phyloP scores from a whole-genome alignment of 2,329 filamentous ascomycete genomes.

The Phaeosphaeria sp. region DNA sequence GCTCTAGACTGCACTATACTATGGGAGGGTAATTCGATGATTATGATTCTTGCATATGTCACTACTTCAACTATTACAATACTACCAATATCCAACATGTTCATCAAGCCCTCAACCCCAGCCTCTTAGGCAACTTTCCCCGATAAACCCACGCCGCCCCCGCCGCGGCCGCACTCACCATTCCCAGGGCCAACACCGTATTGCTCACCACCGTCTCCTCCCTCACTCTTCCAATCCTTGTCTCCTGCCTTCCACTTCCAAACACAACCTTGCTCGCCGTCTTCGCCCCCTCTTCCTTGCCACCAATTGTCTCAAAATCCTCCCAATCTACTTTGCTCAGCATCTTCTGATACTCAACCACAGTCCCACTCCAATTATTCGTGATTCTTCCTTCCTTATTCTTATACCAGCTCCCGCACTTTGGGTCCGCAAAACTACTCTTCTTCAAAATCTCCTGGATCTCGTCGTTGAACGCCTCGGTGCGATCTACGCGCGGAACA shows the following conservation, averaged over 20 bases:
- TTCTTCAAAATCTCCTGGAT: slow-evolving; percentile 54
- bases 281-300: not conserved
- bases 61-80: not conserved
- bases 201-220: slow-evolving; percentile 55
- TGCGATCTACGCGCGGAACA: slow-evolving; percentile 49
- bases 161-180: slow-evolving; percentile 44
- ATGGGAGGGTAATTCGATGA: not conserved
- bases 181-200: slow-evolving; percentile 43
- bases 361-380: slow-evolving; percentile 63
- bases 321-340: slow-evolving; percentile 52
- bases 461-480: slow-evolving; percentile 54
- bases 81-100: not conserved
- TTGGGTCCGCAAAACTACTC: slow-evolving; percentile 61
- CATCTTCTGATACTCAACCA: slow-evolving; percentile 62
- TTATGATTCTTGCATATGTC: not conserved
- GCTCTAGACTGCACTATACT: slow-evolving; percentile 1
- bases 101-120: slow-evolving; percentile 9
- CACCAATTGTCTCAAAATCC: slow-evolving; percentile 49
- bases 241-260: slow-evolving; percentile 41
- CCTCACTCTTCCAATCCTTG: slow-evolving; percentile 51
- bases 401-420: slow-evolving; percentile 65
- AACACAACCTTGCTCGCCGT: slow-evolving; percentile 43
- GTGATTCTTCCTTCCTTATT: slow-evolving; percentile 60
- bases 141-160: slow-evolving; percentile 42
- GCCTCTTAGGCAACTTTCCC: slow-evolving; percentile 17